Percentiles rank a stretch among this genome's conserved stretches.
phyloP scores from a whole-genome alignment of 1,139 yeast genomes.

The Blastobotrys elegans region DNA sequence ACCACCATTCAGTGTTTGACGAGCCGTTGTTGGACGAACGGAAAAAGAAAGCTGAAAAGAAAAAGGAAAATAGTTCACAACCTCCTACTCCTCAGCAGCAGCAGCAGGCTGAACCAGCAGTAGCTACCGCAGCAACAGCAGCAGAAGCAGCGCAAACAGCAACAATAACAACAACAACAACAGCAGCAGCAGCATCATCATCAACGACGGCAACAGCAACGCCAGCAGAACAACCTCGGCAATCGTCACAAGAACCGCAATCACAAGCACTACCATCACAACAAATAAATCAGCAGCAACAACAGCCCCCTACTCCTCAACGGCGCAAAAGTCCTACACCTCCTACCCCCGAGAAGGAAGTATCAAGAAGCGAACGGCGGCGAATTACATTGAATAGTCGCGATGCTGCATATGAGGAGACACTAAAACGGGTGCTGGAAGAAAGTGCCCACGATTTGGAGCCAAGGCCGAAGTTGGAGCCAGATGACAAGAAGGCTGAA shows the following conservation, averaged over 20 bases:
- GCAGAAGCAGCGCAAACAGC: neutral
- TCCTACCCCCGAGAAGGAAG: conserved; percentile 1
- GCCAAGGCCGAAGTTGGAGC: conserved; percentile 19
- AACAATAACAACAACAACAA: too few species aligned
- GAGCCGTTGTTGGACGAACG: neutral
- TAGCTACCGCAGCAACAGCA: neutral
- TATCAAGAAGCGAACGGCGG: conserved; percentile 14
- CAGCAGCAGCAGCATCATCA: neutral
- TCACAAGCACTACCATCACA: too few species aligned
- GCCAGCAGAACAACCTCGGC: neutral
- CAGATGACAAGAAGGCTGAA: conserved; percentile 18
- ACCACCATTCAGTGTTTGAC: neutral
- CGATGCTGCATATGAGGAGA: conserved; percentile 61
- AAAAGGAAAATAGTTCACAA: conserved; percentile 12
- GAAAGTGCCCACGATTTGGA: conserved; percentile 55
- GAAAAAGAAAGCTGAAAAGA: conserved; percentile 2
- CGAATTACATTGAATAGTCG: conserved; percentile 36
- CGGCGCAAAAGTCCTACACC: neutral
- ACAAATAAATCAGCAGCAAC: too few species aligned
- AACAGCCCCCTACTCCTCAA: neutral
- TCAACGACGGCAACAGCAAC: too few species aligned
- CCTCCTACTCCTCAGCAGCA: neutral
- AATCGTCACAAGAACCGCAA: too few species aligned
- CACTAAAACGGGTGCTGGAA: conserved; percentile 62
- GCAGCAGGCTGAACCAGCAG: neutral